These are phyloP conservation scores for Crucihimalaya himalaica DNA, from an alignment of 345 rosid genomes.

Conservation along the genomic window DNA sequence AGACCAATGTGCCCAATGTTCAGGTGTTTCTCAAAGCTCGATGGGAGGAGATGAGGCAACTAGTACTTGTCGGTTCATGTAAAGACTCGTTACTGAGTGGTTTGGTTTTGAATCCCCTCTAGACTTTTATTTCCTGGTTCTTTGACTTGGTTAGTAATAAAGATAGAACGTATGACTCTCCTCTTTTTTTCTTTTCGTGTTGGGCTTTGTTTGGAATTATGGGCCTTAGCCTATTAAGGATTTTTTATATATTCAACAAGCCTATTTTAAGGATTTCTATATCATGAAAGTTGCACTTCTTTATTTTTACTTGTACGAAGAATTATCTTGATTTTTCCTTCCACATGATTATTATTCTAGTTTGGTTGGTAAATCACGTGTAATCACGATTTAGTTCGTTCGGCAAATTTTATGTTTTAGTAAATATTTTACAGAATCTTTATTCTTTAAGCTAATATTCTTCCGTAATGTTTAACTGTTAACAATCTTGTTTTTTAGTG, in stretches of 20 bases:
- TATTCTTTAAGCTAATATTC: not conserved
- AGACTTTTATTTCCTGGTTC: conserved; percentile 12
- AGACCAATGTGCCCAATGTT: not conserved
- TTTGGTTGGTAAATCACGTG: not conserved
- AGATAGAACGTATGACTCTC: conserved; percentile 2
- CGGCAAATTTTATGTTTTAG: not conserved
- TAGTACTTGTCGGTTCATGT: conserved; percentile 27
- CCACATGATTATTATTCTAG: not conserved
- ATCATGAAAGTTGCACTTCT: conserved; percentile 6
- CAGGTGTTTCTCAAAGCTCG: conserved; percentile 25
- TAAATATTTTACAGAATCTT: not conserved
- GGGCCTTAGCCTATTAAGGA: conserved; percentile 10
- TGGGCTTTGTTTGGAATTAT: conserved; percentile 20
- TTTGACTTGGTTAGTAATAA: conserved; percentile 26
- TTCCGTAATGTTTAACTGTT: not conserved
- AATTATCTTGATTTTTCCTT: conserved; percentile 2
- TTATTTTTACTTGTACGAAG: not conserved
- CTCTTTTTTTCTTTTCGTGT: not conserved
- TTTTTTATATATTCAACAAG: too few species aligned
- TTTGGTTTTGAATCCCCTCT: conserved; percentile 25
- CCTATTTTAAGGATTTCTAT: not conserved
- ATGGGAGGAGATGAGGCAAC: not conserved
- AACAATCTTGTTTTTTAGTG: not conserved
- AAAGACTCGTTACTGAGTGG: conserved; percentile 31
- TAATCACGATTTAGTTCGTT: not conserved